Percentiles rank a stretch among this genome's conserved stretches.
phyloP scores from a whole-genome alignment of 192 early-diverging fungal species.

The Spizellomyces punctatus region DNA sequence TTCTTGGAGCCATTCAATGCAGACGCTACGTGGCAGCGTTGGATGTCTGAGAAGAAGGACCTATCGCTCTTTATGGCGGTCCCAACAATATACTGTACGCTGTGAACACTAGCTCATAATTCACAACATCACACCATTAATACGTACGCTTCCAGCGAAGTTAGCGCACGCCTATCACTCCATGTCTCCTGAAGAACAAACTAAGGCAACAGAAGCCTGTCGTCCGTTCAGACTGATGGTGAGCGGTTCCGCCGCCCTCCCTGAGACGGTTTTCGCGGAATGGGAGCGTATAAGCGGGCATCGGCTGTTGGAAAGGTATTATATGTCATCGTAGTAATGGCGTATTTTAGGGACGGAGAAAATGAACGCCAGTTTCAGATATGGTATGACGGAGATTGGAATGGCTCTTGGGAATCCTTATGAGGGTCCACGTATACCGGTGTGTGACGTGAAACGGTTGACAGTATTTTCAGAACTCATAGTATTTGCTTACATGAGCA shows the following conservation, averaged over 20 bases:
- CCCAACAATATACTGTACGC: constrained; percentile 76
- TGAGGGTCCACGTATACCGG: constrained; percentile 32
- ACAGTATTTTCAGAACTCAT: constrained; percentile 2
- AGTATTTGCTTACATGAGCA: not conserved
- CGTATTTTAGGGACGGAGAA: not conserved
- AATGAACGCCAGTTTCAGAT: constrained; percentile 23
- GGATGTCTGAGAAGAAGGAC: constrained; percentile 52
- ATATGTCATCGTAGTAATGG: not conserved
- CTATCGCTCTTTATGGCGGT: constrained; percentile 87
- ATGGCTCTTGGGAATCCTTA: constrained; percentile 80
- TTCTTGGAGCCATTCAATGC: constrained; percentile 74
- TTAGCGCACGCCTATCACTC: constrained; percentile 60
- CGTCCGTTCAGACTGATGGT: constrained; percentile 75
- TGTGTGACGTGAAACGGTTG: not conserved
- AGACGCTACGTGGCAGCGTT: constrained; percentile 64
- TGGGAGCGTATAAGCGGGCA: constrained; percentile 80
- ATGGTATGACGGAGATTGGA: constrained; percentile 90
- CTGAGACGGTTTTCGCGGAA: constrained; percentile 61
- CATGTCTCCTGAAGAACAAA: constrained; percentile 44
- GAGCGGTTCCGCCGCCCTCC: constrained; percentile 77
- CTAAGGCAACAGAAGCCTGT: constrained; percentile 50
- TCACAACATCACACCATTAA: too few relatives aligned
- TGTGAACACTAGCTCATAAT: not conserved
- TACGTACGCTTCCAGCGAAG: constrained; percentile 45
- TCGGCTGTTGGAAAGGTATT: constrained; percentile 71